Percentiles rank a stretch among this genome's conserved stretches.
Evolutionary conservation across 345 rosid genomes (phyloP).

Genomic region (Mallotus nudiflorus): DNA sequence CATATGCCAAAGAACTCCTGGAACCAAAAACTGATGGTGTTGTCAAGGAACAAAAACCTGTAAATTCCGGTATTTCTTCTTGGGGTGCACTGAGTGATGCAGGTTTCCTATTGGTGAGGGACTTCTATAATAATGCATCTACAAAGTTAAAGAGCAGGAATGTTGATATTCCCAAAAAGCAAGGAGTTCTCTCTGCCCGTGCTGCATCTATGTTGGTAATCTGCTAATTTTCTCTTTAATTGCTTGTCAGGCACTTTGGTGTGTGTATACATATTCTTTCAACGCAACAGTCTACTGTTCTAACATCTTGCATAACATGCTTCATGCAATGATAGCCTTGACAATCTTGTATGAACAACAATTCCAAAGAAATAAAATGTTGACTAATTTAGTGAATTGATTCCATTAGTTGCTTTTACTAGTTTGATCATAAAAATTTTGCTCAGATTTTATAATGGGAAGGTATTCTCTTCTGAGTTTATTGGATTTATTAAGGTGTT

Average conservation of each 20-base stretch:
- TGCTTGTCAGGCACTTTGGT: not conserved
- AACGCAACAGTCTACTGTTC: not conserved
- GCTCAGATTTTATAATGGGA: not conserved
- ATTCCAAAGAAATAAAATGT: no score
- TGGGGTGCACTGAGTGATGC: constrained; percentile 42
- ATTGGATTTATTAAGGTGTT: not conserved
- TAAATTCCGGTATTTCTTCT: constrained; percentile 40
- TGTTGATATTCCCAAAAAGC: constrained; percentile 59
- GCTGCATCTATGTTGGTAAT: constrained; percentile 98
- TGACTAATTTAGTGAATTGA: no score
- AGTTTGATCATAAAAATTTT: not conserved
- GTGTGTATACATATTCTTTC: not conserved
- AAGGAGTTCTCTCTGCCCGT: constrained; percentile 77
- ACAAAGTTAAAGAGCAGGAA: constrained; percentile 51
- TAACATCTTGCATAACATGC: not conserved
- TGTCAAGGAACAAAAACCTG: constrained; percentile 37
- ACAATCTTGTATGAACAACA: no score
- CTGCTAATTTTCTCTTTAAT: not conserved
- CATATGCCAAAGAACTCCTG: constrained; percentile 27
- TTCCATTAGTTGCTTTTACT: no score
- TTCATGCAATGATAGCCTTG: not conserved
- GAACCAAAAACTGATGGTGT: constrained; percentile 40
- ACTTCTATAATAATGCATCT: constrained; percentile 55
- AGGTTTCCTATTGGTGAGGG: constrained; percentile 55
- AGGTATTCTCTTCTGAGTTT: not conserved